A percentile compares a stretch with the other conserved stretches of the same genome.
Conservation (phyloP, 1,284 basidiomycete species). For the Leccinum pseudoinsigne region DNA sequence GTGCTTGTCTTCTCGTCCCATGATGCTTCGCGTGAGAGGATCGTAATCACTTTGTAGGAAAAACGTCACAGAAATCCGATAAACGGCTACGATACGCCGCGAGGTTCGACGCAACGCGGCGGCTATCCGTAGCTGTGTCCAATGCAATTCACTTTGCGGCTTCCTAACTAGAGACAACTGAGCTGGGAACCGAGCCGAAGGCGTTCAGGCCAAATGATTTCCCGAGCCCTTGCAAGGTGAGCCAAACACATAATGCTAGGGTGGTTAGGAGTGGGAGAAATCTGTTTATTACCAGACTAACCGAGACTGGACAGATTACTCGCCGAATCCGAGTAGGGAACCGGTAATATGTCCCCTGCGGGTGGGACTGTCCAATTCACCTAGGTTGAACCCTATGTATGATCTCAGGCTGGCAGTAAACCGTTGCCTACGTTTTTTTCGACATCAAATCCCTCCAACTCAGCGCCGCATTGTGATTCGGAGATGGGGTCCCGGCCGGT, state of each 20-base stretch:
- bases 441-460: neutral
- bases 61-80: neutral
- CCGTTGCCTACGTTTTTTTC: neutral
- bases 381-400: neutral
- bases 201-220: neutral
- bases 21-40: conserved; percentile 9
- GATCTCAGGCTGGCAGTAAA: neutral
- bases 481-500: neutral
- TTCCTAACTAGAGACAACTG: neutral
- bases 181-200: neutral
- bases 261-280: neutral
- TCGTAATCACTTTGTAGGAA: neutral
- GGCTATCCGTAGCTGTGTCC: neutral
- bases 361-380: neutral
- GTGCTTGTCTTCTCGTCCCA: neutral
- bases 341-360: neutral
- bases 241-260: neutral
- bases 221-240: neutral
- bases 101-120: neutral
- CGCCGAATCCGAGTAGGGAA: neutral
- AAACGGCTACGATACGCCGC: neutral
- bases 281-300: neutral
- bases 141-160: neutral
- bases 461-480: neutral
- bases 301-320: neutral